Percentiles rank a stretch among this genome's conserved stretches.
phyloP scores from a whole-genome alignment of 345 rosid species.

The Hibiscus mutabilis region DNA sequence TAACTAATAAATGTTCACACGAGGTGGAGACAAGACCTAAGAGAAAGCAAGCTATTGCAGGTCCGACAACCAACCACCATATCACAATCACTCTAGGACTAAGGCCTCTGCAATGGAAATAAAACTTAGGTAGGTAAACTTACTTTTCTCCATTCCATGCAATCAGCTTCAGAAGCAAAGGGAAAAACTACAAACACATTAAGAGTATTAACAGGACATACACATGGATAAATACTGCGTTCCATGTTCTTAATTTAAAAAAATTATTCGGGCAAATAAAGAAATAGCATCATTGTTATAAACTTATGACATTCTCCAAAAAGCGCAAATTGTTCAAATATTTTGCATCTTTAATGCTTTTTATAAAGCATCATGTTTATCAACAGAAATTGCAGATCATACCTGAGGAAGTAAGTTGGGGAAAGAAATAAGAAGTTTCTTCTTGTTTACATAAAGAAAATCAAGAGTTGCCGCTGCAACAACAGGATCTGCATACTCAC shows the following conservation, averaged over 20 bases:
- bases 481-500: constrained; percentile 88
- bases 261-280: neutral
- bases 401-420: constrained; percentile 87
- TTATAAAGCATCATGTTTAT: constrained; percentile 13
- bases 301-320: neutral
- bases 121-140: constrained; percentile 19
- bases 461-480: constrained; percentile 92
- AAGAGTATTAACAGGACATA: neutral
- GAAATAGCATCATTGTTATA: neutral
- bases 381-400: constrained; percentile 22
- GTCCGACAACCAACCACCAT: neutral
- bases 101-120: neutral
- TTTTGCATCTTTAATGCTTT: neutral
- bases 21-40: neutral
- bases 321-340: neutral
- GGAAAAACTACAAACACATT: constrained; percentile 63
- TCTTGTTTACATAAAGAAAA: constrained; percentile 61
- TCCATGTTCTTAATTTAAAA: neutral
- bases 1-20: neutral
- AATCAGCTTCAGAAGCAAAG: constrained; percentile 80
- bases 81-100: neutral
- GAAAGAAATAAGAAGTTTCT: constrained; percentile 52
- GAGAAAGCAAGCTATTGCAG: neutral
- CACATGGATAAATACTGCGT: neutral
- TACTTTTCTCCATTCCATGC: constrained; percentile 96